phyloP scores from a whole-genome alignment of 768 basidiomycete species.

The Antrodiella citrinella region DNA sequence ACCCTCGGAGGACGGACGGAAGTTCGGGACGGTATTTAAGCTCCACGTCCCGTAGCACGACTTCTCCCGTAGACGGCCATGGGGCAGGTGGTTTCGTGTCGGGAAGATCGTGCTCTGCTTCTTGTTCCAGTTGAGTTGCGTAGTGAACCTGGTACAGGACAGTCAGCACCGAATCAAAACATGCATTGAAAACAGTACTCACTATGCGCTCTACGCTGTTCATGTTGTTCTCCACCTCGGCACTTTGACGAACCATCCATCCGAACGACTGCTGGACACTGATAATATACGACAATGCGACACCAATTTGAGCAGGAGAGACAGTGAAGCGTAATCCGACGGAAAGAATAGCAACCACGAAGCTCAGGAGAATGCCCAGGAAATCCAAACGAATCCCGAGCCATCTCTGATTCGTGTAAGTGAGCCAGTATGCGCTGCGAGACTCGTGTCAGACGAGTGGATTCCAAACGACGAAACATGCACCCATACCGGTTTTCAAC shows the following conservation, averaged over 20 bases:
- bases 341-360: constrained; percentile 73
- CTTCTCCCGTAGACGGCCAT: constrained; percentile 72
- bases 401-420: constrained; percentile 75
- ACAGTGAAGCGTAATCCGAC: constrained; percentile 68
- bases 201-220: constrained; percentile 79
- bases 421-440: constrained; percentile 59
- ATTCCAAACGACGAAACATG: constrained; percentile 33
- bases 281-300: constrained; percentile 74
- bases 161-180: background rate
- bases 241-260: constrained; percentile 69
- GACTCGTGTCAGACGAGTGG: constrained; percentile 60
- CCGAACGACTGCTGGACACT: constrained; percentile 72
- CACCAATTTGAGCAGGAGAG: constrained; percentile 71
- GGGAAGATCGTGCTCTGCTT: constrained; percentile 60
- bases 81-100: constrained; percentile 47
- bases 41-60: constrained; percentile 69
- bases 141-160: constrained; percentile 47
- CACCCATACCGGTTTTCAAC: constrained; percentile 64
- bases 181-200: background rate
- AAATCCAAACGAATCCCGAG: constrained; percentile 87
- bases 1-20: constrained; percentile 79
- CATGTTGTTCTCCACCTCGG: constrained; percentile 92
- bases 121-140: constrained; percentile 72
- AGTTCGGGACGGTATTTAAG: constrained; percentile 83
- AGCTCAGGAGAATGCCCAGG: constrained; percentile 63